phyloP scores from a whole-genome alignment of 1,139 yeast genomes.

The Suhomyces guaymorum region DNA sequence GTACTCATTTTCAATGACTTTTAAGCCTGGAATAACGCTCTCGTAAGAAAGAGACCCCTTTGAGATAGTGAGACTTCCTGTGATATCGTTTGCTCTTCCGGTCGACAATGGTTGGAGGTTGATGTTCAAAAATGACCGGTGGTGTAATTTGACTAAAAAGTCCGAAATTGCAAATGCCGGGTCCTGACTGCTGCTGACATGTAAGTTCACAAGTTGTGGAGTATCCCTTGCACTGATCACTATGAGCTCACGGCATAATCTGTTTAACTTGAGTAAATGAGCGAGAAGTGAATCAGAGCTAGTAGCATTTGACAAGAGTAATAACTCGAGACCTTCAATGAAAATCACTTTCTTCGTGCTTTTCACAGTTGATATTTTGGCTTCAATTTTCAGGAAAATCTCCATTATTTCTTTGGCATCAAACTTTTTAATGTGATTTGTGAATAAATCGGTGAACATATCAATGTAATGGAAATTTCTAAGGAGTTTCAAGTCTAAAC shows the following conservation, averaged over 20 bases:
- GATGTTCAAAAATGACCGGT: constrained; percentile 52
- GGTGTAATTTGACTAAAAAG: constrained; percentile 49
- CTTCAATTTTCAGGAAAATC: constrained; percentile 25
- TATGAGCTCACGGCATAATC: constrained; percentile 33
- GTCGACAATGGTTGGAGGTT: constrained; percentile 67
- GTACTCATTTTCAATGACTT: constrained; percentile 61
- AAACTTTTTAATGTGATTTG: constrained; percentile 29
- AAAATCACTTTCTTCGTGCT: constrained; percentile 30
- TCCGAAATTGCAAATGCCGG: constrained; percentile 44
- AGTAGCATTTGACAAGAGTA: constrained; percentile 44
- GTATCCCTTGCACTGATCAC: constrained; percentile 40
- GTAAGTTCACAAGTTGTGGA: constrained; percentile 39
- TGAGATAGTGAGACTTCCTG: constrained; percentile 65
- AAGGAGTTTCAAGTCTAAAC: constrained; percentile 35
- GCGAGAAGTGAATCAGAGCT: constrained; percentile 35
- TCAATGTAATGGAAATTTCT: constrained; percentile 45
- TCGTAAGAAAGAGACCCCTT: constrained; percentile 48
- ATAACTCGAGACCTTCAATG: constrained; percentile 52
- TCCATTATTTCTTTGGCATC: constrained; percentile 13
- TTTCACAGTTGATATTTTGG: constrained; percentile 8
- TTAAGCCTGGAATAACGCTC: constrained; percentile 18
- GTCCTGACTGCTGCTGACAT: constrained; percentile 28
- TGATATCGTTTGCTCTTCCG: constrained; percentile 80
- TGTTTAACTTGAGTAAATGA: constrained; percentile 39
- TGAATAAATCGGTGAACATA: constrained; percentile 44